phyloP scores from a whole-genome alignment of 345 rosid species.

The Salix arbutifolia region DNA sequence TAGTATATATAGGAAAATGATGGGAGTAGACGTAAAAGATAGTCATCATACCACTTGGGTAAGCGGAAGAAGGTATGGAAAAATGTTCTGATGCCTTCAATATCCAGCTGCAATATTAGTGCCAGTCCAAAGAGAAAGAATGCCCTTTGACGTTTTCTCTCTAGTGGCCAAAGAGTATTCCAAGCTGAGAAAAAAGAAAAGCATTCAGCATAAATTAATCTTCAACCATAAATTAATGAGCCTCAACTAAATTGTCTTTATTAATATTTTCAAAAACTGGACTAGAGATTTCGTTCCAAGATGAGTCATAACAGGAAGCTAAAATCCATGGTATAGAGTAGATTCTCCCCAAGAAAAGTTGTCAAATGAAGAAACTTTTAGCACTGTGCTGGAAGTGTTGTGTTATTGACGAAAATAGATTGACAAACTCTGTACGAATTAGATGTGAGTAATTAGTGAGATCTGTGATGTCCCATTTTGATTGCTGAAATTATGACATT shows the following conservation, averaged over 20 bases:
- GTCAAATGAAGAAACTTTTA: background rate
- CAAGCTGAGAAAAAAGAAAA: slow-evolving; percentile 52
- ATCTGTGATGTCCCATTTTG: background rate
- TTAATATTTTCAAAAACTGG: background rate
- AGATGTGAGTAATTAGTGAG: background rate
- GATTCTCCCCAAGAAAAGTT: background rate
- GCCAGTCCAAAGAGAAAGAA: slow-evolving; percentile 94
- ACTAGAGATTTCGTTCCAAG: background rate
- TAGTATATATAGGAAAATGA: background rate
- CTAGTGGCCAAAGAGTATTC: slow-evolving; percentile 92
- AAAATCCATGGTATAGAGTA: background rate
- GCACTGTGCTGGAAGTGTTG: background rate
- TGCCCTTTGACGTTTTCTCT: slow-evolving; percentile 91
- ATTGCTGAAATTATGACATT: background rate
- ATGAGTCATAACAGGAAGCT: background rate
- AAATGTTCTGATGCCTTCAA: slow-evolving; percentile 72
- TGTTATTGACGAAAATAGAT: background rate
- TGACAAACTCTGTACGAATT: background rate
- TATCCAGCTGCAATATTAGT: slow-evolving; percentile 76
- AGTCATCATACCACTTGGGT: slow-evolving; percentile 65
- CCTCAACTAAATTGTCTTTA: background rate
- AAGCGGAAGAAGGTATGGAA: slow-evolving; percentile 78
- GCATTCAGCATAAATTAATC: slow-evolving; percentile 9
- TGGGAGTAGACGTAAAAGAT: background rate
- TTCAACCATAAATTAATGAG: background rate